Evolutionary conservation across 148 eudicot species (phyloP).

Genomic region (Camellia lanceoleosa): DNA sequence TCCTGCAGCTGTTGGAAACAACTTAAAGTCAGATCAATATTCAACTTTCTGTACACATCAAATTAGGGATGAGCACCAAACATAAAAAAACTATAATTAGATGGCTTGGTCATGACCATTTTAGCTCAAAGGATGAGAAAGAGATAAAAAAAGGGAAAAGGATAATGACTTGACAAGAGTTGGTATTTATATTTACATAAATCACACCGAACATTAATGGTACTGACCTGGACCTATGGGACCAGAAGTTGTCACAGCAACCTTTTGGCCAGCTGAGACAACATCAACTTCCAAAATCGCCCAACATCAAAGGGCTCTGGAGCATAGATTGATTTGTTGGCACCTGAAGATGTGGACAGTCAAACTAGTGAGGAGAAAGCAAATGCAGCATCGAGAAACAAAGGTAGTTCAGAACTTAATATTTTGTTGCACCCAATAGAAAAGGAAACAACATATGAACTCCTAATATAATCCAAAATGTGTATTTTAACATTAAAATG

Average conservation of each 20-base stretch:
- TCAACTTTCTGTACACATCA: background rate
- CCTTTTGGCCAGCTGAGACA: conserved; percentile 55
- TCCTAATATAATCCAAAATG: background rate
- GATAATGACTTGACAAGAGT: background rate
- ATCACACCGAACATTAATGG: background rate
- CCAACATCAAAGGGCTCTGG: conserved; percentile 97
- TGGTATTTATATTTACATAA: background rate
- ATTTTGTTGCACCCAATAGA: background rate
- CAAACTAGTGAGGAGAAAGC: conserved; percentile 11
- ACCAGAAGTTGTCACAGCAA: conserved; percentile 57
- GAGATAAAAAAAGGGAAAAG: background rate
- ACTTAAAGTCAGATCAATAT: background rate
- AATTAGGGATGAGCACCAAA: background rate
- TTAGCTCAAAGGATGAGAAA: conserved; percentile 1
- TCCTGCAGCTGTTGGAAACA: conserved; percentile 64
- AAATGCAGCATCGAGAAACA: background rate
- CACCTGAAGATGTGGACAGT: conserved; percentile 48
- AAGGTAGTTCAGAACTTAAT: background rate
- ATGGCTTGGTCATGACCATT: background rate
- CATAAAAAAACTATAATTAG: background rate
- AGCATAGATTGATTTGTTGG: conserved; percentile 78
- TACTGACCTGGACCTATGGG: conserved; percentile 68
- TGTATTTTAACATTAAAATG: background rate
- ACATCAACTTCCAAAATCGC: conserved; percentile 80
- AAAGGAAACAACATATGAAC: background rate